Evolutionary conservation across 2,329 filamentous ascomycete species (phyloP), one percentile per base, ranked within the genome.

Genomic region (Neofusicoccum sp.): DNA sequence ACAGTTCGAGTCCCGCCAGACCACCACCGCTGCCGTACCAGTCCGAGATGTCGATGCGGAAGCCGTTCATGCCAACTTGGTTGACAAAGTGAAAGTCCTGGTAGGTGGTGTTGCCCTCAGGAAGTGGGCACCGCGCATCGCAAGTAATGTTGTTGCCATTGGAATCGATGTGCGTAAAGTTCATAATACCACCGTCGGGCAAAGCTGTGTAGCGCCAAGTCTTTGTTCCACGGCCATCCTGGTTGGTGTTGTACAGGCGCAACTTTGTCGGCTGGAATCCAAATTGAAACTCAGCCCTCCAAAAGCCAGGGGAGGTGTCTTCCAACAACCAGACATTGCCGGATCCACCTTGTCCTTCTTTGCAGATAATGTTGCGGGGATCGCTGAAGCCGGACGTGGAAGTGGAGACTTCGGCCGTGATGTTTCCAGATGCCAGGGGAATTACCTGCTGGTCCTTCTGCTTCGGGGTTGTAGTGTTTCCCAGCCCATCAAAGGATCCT

Each of bases 11-110:
- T 3, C 93, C 93, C 70, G 91, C 85, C 61, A 99, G 80, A 41
- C 95, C 95, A 70, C 87, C 96, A 61, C 94, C 95, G 61, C 78
- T 79, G 39, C 95, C 95, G 75, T 96, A 97, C 85, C 89, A 98
- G 14, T 86, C 90, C 2, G 89, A 90, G 64, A 99, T 89, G 71
- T 96, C 91, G 61, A 99, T 84, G 65, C 89, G 87, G 76, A 99
- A 95, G 37, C 83, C 85, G 72, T 90, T 89, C 93, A 98, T 97
- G 60, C 92, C 92, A 66, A 99, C 88, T 73, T 95, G 77, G 75
- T 98, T 96, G 68, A 97, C 91, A 70, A 99, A 97, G 68, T 87
- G 85, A 73, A 98, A 99, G 71, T 99, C 95, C 75, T 97, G 93
- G 69, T 86, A 96, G 5, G 83, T 85, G 16, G 82, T 78, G 70